Evolutionary conservation across 2,329 filamentous ascomycete genomes (phyloP).

Genomic region (Calonectria crousiana): DNA sequence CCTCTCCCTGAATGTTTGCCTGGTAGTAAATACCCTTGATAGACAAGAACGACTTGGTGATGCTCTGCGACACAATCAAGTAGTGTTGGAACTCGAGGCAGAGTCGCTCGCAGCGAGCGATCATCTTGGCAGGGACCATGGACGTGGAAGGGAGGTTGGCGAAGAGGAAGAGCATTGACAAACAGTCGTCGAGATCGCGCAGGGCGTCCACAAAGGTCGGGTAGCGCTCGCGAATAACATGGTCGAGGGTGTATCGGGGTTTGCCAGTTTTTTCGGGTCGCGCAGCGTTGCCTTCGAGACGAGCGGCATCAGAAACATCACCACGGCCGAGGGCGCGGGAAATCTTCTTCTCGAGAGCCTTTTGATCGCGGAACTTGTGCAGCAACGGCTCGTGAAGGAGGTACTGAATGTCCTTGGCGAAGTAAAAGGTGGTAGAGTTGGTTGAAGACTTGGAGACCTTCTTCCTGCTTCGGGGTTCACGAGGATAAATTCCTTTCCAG

Average conservation of each 20-base stretch:
- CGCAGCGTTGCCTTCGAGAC: conserved; percentile 87
- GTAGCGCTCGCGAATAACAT: conserved; percentile 98
- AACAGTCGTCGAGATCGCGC: conserved; percentile 93
- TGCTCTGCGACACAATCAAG: conserved; percentile 88
- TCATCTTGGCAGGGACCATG: conserved; percentile 93
- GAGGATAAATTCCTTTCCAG: conserved; percentile 99
- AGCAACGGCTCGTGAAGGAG: conserved; percentile 96
- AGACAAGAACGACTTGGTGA: conserved; percentile 96
- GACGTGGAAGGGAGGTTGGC: conserved; percentile 93
- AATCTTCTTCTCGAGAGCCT: conserved; percentile 97
- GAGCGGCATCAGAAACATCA: conserved; percentile 88
- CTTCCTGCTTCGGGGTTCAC: conserved; percentile 96
- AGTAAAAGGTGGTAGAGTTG: conserved; percentile 91
- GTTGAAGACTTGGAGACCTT: conserved; percentile 94
- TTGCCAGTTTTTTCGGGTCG: conserved; percentile 92
- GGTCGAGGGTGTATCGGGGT: conserved; percentile 90
- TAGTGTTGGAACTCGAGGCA: conserved; percentile 98
- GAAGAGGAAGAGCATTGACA: conserved; percentile 98
- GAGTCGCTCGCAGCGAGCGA: conserved; percentile 92
- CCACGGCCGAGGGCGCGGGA: conserved; percentile 90
- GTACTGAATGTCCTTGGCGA: conserved; percentile 96
- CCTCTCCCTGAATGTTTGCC: conserved; percentile 95
- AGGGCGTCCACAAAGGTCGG: conserved; percentile 96
- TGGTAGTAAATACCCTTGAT: conserved; percentile 99
- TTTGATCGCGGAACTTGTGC: conserved; percentile 96